These are phyloP conservation scores for Sodiomyces alkalinus DNA, from an alignment of 2,329 filamentous ascomycete species.

Conservation along the genomic window DNA sequence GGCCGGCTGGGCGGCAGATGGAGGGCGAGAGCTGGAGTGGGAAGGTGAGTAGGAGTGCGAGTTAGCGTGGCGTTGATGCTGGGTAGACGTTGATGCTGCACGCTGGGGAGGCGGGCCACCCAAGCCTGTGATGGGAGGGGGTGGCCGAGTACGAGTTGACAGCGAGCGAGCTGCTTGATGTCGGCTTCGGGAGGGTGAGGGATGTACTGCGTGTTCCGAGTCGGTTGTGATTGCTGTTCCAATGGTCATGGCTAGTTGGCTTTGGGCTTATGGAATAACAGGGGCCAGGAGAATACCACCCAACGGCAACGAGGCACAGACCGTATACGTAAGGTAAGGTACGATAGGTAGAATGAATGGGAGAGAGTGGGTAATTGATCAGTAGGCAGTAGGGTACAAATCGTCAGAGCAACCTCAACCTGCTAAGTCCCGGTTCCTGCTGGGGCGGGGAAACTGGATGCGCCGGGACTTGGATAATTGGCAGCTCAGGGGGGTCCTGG, in stretches of 20 bases:
- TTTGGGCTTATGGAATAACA: too few species aligned
- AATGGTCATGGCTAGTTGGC: slow-evolving; percentile 18
- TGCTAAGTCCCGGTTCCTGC: too few species aligned
- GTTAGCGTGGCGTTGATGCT: slow-evolving; percentile 13
- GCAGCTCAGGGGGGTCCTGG: too few species aligned
- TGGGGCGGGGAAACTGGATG: too few species aligned
- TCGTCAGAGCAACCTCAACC: too few species aligned
- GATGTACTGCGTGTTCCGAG: slow-evolving; percentile 14
- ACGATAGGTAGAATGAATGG: too few species aligned
- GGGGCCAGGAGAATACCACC: slow-evolving; percentile 5
- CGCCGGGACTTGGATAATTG: too few species aligned
- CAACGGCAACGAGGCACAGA: background rate
- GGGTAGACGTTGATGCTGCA: slow-evolving; percentile 12
- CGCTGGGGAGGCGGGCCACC: slow-evolving; percentile 4
- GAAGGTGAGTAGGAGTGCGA: background rate
- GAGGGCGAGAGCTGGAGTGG: slow-evolving; percentile 13
- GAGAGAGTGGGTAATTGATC: too few species aligned
- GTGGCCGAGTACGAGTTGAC: slow-evolving; percentile 18
- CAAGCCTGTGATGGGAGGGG: slow-evolving; percentile 11
- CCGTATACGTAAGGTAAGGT: too few species aligned
- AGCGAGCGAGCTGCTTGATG: slow-evolving; percentile 17
- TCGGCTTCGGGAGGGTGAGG: slow-evolving; percentile 13
- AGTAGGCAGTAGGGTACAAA: too few species aligned
- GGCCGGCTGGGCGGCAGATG: slow-evolving; percentile 25
- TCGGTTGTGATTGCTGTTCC: slow-evolving; percentile 15